phyloP scores from a whole-genome alignment of 306 rosid genomes.

The Heteromeles arbutifolia region DNA sequence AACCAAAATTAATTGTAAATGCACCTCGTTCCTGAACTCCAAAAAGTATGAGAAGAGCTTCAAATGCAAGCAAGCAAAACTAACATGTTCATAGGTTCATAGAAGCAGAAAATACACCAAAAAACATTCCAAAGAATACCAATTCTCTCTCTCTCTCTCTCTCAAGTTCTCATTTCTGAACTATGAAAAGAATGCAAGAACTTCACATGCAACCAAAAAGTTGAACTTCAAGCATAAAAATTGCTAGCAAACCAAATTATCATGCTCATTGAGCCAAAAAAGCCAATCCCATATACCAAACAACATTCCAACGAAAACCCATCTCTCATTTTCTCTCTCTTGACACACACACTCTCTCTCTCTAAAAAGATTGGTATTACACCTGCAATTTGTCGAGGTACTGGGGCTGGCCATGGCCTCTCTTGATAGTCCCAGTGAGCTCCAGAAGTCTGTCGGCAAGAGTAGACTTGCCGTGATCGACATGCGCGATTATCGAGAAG shows the following conservation, averaged over 20 bases:
- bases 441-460: conserved; percentile 83
- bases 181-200: not conserved
- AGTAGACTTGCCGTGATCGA: conserved; percentile 81
- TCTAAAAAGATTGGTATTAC: not conserved
- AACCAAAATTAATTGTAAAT: too few relatives aligned
- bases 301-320: not conserved
- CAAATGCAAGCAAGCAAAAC: not conserved
- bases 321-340: not conserved
- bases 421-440: conserved; percentile 90
- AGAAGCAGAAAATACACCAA: too few relatives aligned
- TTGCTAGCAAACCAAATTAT: not conserved
- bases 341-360: not conserved
- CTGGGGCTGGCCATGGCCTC: conserved; percentile 91
- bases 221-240: not conserved
- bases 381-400: conserved; percentile 89
- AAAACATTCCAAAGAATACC: too few relatives aligned
- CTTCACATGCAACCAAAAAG: not conserved
- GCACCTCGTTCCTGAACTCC: not conserved
- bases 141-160: too few relatives aligned
- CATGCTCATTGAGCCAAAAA: not conserved
- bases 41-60: not conserved
- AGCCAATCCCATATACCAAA: not conserved
- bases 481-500: conserved; percentile 76
- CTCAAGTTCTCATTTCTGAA: not conserved
- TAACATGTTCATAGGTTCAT: too few relatives aligned